These are phyloP conservation scores for rapeseed (Brassica napus) DNA, from an alignment of 345 rosid genomes.

Conservation along the genomic window Da-Ae NC_063441.1:2251001-2251500, in stretches of 20 bases:
- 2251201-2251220: slow-evolving; percentile 91
- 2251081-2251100: slow-evolving; percentile 92
- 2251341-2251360: slow-evolving; percentile 60
- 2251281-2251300: not conserved
- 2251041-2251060: slow-evolving; percentile 86
- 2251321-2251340: slow-evolving; percentile 87
- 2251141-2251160: slow-evolving; percentile 78
- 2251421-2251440: not conserved
- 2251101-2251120: slow-evolving; percentile 61
- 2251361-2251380: slow-evolving; percentile 72
- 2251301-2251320: slow-evolving; percentile 5
- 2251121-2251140: slow-evolving; percentile 73
- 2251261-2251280: not conserved
- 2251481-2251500: too few relatives aligned
- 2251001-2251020: not conserved
- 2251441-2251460: slow-evolving; percentile 2
- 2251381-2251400: slow-evolving; percentile 64
- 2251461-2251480: too few relatives aligned
- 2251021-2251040: slow-evolving; percentile 49
- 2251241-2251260: not conserved
- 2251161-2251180: slow-evolving; percentile 80
- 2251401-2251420: not conserved
- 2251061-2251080: slow-evolving; percentile 78
- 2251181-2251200: slow-evolving; percentile 93
- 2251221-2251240: not conserved